Percentiles rank a stretch among this genome's conserved stretches.
Evolutionary conservation across 1,139 yeast genomes (phyloP).

Genomic region (Zygoascus meyerae): DNA sequence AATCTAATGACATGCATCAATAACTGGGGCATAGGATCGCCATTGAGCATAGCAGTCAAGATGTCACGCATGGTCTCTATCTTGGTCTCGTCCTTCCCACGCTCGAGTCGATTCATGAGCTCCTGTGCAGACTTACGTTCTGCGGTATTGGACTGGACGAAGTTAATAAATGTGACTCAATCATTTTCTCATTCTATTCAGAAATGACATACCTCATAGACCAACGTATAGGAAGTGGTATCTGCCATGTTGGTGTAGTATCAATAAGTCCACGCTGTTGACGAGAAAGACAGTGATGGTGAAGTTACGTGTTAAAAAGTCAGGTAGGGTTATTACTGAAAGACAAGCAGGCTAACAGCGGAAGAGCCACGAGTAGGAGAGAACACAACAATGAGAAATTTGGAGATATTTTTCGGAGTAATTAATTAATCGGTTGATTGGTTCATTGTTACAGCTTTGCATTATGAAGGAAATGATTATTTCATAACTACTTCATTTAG

Average conservation of each 20-base stretch:
- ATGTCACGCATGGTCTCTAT: slow-evolving; percentile 87
- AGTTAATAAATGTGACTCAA: slow-evolving; percentile 7
- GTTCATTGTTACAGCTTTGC: too few species aligned
- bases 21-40: slow-evolving; percentile 90
- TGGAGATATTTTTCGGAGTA: too few species aligned
- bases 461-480: too few species aligned
- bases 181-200: neutral
- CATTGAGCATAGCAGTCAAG: slow-evolving; percentile 80
- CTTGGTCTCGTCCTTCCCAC: slow-evolving; percentile 83
- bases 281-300: slow-evolving; percentile 7
- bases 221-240: slow-evolving; percentile 33
- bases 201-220: slow-evolving; percentile 28
- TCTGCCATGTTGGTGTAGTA: slow-evolving; percentile 26
- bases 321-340: too few species aligned
- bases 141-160: slow-evolving; percentile 36
- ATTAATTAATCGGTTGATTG: too few species aligned
- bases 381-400: too few species aligned
- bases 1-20: slow-evolving; percentile 96
- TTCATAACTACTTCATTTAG: too few species aligned
- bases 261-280: too few species aligned
- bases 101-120: slow-evolving; percentile 75
- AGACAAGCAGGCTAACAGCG: too few species aligned
- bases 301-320: slow-evolving; percentile 10
- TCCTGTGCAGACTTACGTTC: slow-evolving; percentile 69
- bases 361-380: too few species aligned